Percentiles rank a stretch among this genome's conserved stretches.
These are phyloP conservation scores for Nicotiana knightiana DNA, from an alignment of 257 asterid genomes.

Conservation along the genomic window DNA sequence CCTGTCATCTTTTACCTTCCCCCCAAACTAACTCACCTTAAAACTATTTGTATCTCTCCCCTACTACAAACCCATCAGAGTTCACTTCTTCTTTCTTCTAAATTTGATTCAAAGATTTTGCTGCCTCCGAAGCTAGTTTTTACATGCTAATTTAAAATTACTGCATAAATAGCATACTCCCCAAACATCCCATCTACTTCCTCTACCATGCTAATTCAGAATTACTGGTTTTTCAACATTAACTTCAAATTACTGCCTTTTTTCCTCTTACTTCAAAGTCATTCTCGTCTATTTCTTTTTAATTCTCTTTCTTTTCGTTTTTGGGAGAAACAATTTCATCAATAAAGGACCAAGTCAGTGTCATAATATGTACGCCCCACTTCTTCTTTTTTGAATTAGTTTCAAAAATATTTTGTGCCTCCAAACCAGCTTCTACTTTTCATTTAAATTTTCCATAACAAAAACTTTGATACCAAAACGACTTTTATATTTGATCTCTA, in stretches of 20 bases:
- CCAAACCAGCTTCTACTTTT: neutral
- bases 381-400: neutral
- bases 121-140: neutral
- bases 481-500: neutral
- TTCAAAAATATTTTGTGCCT: neutral
- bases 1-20: neutral
- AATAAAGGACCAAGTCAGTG: neutral
- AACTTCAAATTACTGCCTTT: neutral
- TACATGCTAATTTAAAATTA: neutral
- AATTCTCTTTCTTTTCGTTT: too few species aligned
- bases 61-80: neutral
- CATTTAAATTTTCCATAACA: neutral
- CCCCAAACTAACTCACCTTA: neutral
- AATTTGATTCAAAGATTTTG: neutral
- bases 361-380: neutral
- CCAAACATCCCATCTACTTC: constrained; percentile 1
- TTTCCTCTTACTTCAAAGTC: neutral
- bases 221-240: neutral
- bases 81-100: neutral
- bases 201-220: neutral
- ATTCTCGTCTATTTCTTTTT: neutral
- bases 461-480: neutral
- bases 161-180: neutral
- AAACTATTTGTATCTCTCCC: neutral
- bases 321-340: neutral